Base-by-base conservation (phyloP, 2,329 filamentous ascomycete species). In the Pseudomassariella vexata region DNA sequence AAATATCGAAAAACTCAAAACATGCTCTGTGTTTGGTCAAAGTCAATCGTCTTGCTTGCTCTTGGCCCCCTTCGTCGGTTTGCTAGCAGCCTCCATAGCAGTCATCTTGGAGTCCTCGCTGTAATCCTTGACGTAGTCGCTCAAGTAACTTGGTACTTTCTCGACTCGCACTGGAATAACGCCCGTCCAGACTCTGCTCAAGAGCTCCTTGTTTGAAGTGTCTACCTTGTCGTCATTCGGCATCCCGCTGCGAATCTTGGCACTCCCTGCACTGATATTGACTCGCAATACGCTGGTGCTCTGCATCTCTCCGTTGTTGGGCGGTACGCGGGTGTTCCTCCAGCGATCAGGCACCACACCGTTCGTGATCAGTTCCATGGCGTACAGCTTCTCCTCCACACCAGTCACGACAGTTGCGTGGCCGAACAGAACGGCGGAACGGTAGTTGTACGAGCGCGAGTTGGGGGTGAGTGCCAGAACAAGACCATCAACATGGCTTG, bases 371-470 rank as follows among this genome's bases (percentile, higher is more conserved):
- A 84, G 63, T 46, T 79, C 62, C 77, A 94, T 82, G 6, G 85
- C 86, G 61, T 75, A 92, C 5, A 85, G 53, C 52, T 85, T 85
- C 63, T 94, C 87, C 3, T 69, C 73, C 0, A 60, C 55, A 38
- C 82, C 75, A 2, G 75, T 73, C 6, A 94, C 83, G 2, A 82
- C 57, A 7, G 59, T 66, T 1, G 82, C 87, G 52, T 79, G 74
- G 1, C 87, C 88, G 49, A 90, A 87, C 9, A 92, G 66, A 7
- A 87, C 65, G 9, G 83, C 84, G 23, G 80, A 86, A 40, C 85
- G 84, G 63, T 92, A 94, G 65, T 94, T 90, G 66, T 86, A 89
- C 62, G 76, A 85, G 65, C 94, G 85, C 37, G 74, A 76, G 63
- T 85, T 84, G 9, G 86, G 83, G 0, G 86, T 87, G 10, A 94